Evolutionary conservation across 2,329 filamentous ascomycete species (phyloP), one percentile per base, ranked within the genome.

Genomic region (Calonectria multiphialidica): DNA sequence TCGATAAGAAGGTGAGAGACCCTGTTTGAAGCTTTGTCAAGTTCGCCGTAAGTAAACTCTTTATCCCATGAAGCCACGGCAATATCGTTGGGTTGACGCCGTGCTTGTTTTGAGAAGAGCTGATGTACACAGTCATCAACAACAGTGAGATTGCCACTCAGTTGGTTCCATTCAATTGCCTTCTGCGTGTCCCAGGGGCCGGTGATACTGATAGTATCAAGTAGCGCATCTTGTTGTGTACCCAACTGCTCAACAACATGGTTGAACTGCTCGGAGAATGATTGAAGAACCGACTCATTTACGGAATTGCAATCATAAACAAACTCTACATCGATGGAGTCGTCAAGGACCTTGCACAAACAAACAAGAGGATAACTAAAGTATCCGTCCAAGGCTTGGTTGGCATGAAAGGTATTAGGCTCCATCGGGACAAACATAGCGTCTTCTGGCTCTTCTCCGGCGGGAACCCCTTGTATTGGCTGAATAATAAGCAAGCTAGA

Each of bases 381-480:
- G 37, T 66, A 47, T 10, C 47, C 63, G 23, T 55, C 73, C 88
- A 88, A n/a, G 5, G 70, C 49, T 1, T 21, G 71, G 10, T 44
- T 21, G 13, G 23, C 18, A 55, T 66, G 16, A 15, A 28, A 23
- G 16, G 35, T 15, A 7, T 62, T 37, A 28, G 57, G 45, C 13
- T 18, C 18, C 5, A 21, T 30, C 3, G 40, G 2, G n/a, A 16
- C n/a, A 21, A 62, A 62, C 6, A 62, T 30, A 2, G 37, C 5
- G 21, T 62, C 25, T 4, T 45, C 35, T 10, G 25, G 2, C 2
- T 59, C 53, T 21, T 62, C 25, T 8, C 8, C 40, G 8, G 40
- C 7, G 5, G 37, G 30, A 1, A 68, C 49, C 3, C 42, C 21
- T 21, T 45, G 57, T 15, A 66, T 49, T 10, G 63, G 63, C 16